A percentile compares a stretch with the other conserved stretches of the same genome.
Evolutionary conservation across 192 early-diverging fungal genomes (phyloP).

Genomic region (Coemansia sp.): DNA sequence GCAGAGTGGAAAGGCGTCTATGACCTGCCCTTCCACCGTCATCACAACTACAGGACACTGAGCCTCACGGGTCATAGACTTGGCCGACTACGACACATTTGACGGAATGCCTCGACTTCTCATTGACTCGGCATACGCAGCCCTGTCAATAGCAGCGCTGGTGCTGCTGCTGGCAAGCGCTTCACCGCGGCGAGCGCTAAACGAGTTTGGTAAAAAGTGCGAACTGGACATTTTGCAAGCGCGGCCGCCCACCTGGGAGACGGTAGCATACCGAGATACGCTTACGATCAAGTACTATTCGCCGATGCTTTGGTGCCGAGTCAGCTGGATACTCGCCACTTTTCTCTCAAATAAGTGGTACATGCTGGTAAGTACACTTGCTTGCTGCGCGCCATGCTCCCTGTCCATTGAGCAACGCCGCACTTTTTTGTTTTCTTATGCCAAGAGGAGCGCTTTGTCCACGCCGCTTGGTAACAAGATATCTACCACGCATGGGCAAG

Average conservation of each 20-base stretch:
- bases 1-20: background rate
- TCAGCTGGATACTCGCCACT: conserved; percentile 48
- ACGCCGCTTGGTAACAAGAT: background rate
- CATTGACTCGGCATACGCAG: conserved; percentile 46
- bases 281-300: conserved; percentile 48
- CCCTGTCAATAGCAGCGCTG: conserved; percentile 30
- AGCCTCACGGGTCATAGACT: conserved; percentile 2
- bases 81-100: conserved; percentile 4
- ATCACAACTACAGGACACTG: background rate
- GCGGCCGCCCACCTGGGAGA: conserved; percentile 3
- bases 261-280: conserved; percentile 37
- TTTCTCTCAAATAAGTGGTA: conserved; percentile 53
- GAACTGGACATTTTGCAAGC: conserved; percentile 33
- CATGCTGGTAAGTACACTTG: conserved; percentile 37
- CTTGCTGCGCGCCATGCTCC: background rate
- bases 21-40: background rate
- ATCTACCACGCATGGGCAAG: background rate
- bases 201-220: conserved; percentile 50
- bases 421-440: background rate
- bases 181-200: conserved; percentile 30
- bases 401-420: background rate
- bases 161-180: conserved; percentile 30
- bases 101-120: conserved; percentile 21
- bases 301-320: conserved; percentile 47
- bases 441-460: background rate